Percentiles rank a stretch among this genome's conserved stretches.
These are phyloP conservation scores for Musa acuminata DNA, from an alignment of 176 grass and related monocot species.

Conservation along the genomic window DNA sequence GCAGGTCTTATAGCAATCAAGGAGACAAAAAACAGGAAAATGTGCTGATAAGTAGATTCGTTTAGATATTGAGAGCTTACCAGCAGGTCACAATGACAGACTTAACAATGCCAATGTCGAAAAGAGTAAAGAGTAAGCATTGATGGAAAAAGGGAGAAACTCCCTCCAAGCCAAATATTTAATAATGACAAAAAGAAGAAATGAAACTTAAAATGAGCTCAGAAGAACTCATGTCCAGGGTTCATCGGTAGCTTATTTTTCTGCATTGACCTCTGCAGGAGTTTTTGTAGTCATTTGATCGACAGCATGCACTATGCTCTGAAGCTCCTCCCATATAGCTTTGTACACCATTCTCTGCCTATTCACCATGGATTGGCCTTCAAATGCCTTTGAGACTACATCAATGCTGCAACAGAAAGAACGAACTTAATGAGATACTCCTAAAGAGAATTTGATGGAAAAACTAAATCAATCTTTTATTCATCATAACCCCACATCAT, in stretches of 20 bases:
- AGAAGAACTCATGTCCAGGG: background rate
- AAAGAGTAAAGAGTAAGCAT: background rate
- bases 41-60: too few relatives aligned
- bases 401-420: constrained; percentile 50
- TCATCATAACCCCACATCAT: background rate
- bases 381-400: constrained; percentile 75
- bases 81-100: too few relatives aligned
- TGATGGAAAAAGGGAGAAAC: background rate
- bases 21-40: too few relatives aligned
- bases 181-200: background rate
- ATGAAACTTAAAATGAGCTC: background rate
- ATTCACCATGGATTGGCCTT: constrained; percentile 71
- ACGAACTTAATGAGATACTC: background rate
- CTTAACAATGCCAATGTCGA: too few relatives aligned
- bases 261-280: constrained; percentile 39
- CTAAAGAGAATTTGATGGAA: background rate
- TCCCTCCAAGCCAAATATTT: background rate
- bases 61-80: too few relatives aligned
- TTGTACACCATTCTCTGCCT: constrained; percentile 98
- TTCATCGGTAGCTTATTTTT: background rate
- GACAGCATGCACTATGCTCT: constrained; percentile 79
- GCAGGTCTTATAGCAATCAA: too few relatives aligned
- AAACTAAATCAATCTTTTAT: background rate
- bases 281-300: constrained; percentile 91
- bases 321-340: constrained; percentile 94